phyloP scores from a whole-genome alignment of 2,329 filamentous ascomycete species.

The Botrytis cinerea region DNA sequence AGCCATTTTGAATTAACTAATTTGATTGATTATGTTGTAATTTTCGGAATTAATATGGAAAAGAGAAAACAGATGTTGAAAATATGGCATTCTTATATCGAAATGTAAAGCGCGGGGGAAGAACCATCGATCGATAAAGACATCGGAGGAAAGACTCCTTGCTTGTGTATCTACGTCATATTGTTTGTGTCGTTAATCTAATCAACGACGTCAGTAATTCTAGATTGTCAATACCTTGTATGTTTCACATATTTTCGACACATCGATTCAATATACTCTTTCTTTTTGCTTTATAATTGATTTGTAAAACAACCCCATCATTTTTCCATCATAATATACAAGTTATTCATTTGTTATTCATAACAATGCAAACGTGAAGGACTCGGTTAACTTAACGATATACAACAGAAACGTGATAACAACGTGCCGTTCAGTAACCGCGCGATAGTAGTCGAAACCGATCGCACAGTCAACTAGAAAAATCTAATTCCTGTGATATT shows the following conservation, averaged over 20 bases:
- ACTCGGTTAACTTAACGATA: not conserved
- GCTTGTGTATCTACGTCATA: slow-evolving; percentile 6
- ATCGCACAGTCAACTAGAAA: not conserved
- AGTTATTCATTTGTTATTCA: not conserved
- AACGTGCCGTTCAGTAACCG: not conserved
- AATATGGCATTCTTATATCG: slow-evolving; percentile 3
- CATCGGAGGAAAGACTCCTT: not conserved
- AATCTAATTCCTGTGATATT: not conserved
- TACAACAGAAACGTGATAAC: not conserved
- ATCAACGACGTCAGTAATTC: slow-evolving; percentile 20
- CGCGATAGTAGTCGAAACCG: not conserved
- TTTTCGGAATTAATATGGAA: not conserved
- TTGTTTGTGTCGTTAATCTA: not conserved
- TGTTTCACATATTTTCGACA: not conserved
- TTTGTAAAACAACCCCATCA: not conserved
- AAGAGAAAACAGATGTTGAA: not conserved
- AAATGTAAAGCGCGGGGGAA: not conserved
- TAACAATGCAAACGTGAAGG: not conserved
- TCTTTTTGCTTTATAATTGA: not conserved
- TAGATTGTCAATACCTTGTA: not conserved
- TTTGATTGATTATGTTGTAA: not conserved
- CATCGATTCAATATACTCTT: not conserved
- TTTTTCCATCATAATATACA: not conserved
- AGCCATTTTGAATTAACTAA: slow-evolving; percentile 49
- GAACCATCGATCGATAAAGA: not conserved